phyloP scores from a whole-genome alignment of 2,329 filamentous ascomycete genomes.

The Hypoxylon sp. region DNA sequence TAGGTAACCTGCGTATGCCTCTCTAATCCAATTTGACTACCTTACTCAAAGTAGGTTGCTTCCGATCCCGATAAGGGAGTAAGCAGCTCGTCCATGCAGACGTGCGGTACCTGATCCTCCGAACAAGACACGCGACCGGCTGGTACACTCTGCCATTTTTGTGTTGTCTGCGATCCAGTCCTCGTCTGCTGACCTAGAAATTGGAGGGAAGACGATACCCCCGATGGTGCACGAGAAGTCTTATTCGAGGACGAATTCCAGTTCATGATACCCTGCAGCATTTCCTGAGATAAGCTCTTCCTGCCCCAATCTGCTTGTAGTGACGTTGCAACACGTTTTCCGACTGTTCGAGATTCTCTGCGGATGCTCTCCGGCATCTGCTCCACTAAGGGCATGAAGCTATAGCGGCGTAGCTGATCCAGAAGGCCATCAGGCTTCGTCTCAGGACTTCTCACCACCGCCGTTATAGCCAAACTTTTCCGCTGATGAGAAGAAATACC shows the following conservation, averaged over 20 bases:
- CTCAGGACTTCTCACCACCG: neutral
- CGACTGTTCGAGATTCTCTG: neutral
- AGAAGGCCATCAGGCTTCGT: slow-evolving; percentile 22
- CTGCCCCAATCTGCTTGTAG: slow-evolving; percentile 5
- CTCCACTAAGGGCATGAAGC: slow-evolving; percentile 40
- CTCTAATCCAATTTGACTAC: neutral
- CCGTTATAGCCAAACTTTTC: slow-evolving; percentile 25
- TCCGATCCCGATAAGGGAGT: slow-evolving; percentile 25
- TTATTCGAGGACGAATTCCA: slow-evolving; percentile 10
- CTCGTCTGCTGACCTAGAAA: slow-evolving; percentile 1
- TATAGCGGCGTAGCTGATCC: slow-evolving; percentile 40
- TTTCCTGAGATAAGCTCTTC: slow-evolving; percentile 32
- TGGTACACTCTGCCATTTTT: slow-evolving; percentile 1
- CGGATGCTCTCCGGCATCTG: slow-evolving; percentile 37
- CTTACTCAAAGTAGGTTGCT: slow-evolving; percentile 10
- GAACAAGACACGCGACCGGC: slow-evolving; percentile 31
- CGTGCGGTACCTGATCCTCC: slow-evolving; percentile 37
- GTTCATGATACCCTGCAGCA: slow-evolving; percentile 39
- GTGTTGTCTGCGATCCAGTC: slow-evolving; percentile 2
- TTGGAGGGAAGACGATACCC: neutral
- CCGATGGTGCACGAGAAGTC: slow-evolving; percentile 22
- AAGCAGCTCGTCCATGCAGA: slow-evolving; percentile 37
- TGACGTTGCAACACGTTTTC: slow-evolving; percentile 13
- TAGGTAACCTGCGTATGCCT: neutral
- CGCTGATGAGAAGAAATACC: slow-evolving; percentile 31